phyloP scores from a whole-genome alignment of 345 rosid genomes.

The Kernera saxatilis region DNA sequence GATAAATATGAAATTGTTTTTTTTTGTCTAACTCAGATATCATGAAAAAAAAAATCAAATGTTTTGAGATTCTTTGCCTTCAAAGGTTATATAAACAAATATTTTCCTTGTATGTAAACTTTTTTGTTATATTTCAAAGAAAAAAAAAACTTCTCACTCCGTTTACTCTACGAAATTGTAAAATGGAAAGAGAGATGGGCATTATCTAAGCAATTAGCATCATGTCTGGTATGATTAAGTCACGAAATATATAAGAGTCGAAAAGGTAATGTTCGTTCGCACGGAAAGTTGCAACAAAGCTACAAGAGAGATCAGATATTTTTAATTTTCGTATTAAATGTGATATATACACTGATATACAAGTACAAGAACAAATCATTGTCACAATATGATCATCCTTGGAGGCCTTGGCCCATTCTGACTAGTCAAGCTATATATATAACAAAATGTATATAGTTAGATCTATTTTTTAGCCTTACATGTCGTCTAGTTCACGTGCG shows the following conservation, averaged over 20 bases:
- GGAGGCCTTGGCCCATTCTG: slow-evolving; percentile 1
- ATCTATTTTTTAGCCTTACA: neutral
- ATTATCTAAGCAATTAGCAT: neutral
- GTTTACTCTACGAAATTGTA: too few relatives aligned
- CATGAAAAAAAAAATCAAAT: too few relatives aligned
- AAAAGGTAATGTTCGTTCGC: neutral
- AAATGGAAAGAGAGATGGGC: too few relatives aligned
- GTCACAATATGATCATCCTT: slow-evolving; percentile 13
- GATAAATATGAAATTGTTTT: too few relatives aligned
- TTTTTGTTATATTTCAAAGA: too few relatives aligned
- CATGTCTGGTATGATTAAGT: neutral
- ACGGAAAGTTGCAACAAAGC: neutral
- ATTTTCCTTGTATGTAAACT: too few relatives aligned
- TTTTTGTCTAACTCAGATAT: too few relatives aligned
- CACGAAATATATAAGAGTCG: neutral
- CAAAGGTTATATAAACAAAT: too few relatives aligned
- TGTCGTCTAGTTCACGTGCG: slow-evolving; percentile 20
- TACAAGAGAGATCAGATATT: neutral
- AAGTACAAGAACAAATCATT: slow-evolving; percentile 22
- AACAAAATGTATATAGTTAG: neutral
- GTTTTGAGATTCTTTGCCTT: too few relatives aligned
- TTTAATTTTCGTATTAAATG: neutral
- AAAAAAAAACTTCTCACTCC: too few relatives aligned
- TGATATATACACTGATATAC: neutral
- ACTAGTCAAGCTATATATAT: slow-evolving; percentile 9